phyloP scores from a whole-genome alignment of 768 basidiomycete genomes.

The Mycena venus region DNA sequence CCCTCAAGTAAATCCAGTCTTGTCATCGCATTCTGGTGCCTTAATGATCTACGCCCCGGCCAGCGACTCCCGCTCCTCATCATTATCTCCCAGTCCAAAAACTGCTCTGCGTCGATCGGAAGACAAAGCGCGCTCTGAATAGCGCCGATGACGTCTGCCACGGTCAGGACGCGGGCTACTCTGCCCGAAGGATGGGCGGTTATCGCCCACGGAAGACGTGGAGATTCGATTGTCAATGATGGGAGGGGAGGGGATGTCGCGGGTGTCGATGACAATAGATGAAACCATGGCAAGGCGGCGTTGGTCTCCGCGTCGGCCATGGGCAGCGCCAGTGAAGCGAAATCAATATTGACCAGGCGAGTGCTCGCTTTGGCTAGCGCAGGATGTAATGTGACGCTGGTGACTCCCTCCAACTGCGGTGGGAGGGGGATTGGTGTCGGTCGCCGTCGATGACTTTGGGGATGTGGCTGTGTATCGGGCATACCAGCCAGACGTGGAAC shows the following conservation, averaged over 20 bases:
- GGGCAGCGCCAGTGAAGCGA: not conserved
- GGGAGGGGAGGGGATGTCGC: constrained; percentile 32
- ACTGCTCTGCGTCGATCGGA: constrained; percentile 10
- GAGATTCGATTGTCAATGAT: constrained; percentile 25
- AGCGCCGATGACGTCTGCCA: constrained; percentile 24
- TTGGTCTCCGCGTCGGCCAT: constrained; percentile 2
- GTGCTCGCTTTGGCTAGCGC: not conserved
- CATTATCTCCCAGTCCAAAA: constrained; percentile 1
- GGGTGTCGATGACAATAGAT: not conserved
- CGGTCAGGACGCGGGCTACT: constrained; percentile 16
- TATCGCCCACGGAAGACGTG: constrained; percentile 29
- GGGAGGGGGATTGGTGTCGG: constrained; percentile 13
- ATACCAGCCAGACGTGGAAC: constrained; percentile 7
- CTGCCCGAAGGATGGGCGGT: constrained; percentile 31
- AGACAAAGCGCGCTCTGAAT: constrained; percentile 16
- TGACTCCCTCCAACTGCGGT: constrained; percentile 14
- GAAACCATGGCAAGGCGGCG: constrained; percentile 5
- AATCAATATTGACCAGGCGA: not conserved
- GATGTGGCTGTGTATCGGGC: constrained; percentile 7
- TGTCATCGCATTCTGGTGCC: constrained; percentile 18
- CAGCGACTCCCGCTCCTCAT: not conserved
- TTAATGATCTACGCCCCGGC: not conserved
- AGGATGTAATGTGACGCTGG: constrained; percentile 1
- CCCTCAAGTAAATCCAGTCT: constrained; percentile 27
- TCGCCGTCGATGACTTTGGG: not conserved